phyloP scores from a whole-genome alignment of 176 grass and related monocot genomes.

The Avena sativa region DNA sequence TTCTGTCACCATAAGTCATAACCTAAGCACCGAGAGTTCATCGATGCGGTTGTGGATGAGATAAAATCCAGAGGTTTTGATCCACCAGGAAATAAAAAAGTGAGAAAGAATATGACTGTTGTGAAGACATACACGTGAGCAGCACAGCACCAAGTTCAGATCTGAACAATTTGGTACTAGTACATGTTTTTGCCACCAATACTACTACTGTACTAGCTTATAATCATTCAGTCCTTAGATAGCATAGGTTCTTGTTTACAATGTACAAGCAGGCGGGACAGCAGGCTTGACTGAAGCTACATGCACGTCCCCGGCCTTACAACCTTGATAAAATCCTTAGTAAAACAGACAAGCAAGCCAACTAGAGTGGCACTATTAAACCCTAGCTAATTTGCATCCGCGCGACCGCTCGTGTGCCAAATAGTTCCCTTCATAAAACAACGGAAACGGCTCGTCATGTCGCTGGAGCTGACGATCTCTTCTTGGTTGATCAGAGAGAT shows the following conservation, averaged over 20 bases:
- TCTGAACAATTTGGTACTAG: neutral
- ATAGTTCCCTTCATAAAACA: constrained; percentile 69
- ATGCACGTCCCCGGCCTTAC: constrained; percentile 38
- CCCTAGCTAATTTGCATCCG: constrained; percentile 58
- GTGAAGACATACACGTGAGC: neutral
- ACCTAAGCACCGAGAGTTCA: constrained; percentile 81
- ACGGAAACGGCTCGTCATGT: constrained; percentile 56
- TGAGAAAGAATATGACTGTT: neutral
- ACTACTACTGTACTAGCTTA: constrained; percentile 8
- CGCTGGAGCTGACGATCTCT: constrained; percentile 50
- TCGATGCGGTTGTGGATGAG: constrained; percentile 60
- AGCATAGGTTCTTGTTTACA: constrained; percentile 47
- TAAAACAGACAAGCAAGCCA: constrained; percentile 49
- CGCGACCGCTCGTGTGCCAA: constrained; percentile 32
- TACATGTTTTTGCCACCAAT: neutral
- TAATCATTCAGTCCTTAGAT: constrained; percentile 31
- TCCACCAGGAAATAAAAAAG: neutral
- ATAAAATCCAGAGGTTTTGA: constrained; percentile 41
- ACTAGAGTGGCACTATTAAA: constrained; percentile 43
- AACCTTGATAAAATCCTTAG: constrained; percentile 31
- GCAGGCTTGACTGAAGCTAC: constrained; percentile 54
- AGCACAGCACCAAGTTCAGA: neutral
- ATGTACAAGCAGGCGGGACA: constrained; percentile 60
- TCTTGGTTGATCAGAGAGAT: constrained; percentile 38
- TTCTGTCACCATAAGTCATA: neutral